Evolutionary conservation across 1,284 basidiomycete species (phyloP), one percentile per base, ranked within the genome.

Genomic region (Chalciporus sp.): DNA sequence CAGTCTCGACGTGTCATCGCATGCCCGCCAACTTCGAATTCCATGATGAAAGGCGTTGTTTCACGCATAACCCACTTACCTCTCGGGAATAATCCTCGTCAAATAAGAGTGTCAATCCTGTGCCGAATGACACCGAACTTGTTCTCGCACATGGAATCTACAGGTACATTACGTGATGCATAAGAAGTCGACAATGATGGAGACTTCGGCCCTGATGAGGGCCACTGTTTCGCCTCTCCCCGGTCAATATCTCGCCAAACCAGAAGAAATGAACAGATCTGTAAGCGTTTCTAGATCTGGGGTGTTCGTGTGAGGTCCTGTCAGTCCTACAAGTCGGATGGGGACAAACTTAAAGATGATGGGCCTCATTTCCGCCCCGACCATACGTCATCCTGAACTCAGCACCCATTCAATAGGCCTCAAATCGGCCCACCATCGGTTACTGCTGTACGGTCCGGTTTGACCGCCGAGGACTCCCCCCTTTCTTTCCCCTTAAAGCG

Each of bases 351-450:
- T 1, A 27, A 39, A 11, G 26, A 47, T 14, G 29, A 17, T 9
- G 27, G 8, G 5, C 46, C 29, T 59, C 59, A 59, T 59, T 26
- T 46, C 56, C 56, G 49, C 42, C 41, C 29, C n/a, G 26, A 20
- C 20, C 7, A 29, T 39, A 47, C 52, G 19, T 14, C 1, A 40
- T 10, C 17, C n/a, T 37, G 35, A 17, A 17, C n/a, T 37, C 17
- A 17, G 17, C 17, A 7, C 1, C n/a, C 7, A 37, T 7, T 17
- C 35, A 17, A 37, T 37, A 37, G 35, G 35, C n/a, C 35, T 37
- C n/a, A 37, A 37, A 10, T 17, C n/a, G n/a, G n/a, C 16, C 35
- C n/a, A 37, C n/a, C 35, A 37, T 37, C n/a, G 17, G 12, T 35
- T 35, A 7, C n/a, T 17, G 35, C n/a, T 17, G n/a, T 37, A 14